phyloP scores from a whole-genome alignment of 139 green algal genomes.

The Raphidocelis subcapitata region DNA sequence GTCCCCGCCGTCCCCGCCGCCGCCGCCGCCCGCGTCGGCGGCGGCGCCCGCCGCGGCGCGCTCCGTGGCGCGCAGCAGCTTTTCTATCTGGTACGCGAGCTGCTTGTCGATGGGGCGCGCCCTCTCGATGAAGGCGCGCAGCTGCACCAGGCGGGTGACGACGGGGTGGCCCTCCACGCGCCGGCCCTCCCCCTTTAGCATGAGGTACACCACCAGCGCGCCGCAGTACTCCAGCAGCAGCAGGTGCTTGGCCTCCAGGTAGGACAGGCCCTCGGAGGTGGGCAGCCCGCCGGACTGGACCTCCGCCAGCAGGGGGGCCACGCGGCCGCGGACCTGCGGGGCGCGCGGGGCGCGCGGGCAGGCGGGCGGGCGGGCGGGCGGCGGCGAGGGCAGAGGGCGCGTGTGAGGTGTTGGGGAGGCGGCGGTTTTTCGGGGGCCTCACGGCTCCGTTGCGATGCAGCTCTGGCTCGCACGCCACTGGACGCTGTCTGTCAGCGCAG shows the following conservation, averaged over 20 bases:
- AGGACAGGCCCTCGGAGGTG: slow-evolving; percentile 84
- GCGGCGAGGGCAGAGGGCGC: neutral
- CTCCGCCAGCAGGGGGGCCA: slow-evolving; percentile 76
- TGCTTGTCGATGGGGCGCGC: slow-evolving; percentile 94
- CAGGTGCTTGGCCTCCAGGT: slow-evolving; percentile 97
- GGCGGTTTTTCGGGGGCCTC: no score
- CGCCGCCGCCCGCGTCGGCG: slow-evolving; percentile 13
- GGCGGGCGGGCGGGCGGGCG: neutral
- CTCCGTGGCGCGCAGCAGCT: slow-evolving; percentile 76
- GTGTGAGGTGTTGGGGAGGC: no score
- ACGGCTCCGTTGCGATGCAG: neutral
- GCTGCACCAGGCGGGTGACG: slow-evolving; percentile 78
- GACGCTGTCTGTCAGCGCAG: neutral
- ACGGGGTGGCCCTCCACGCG: slow-evolving; percentile 92
- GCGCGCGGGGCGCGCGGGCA: neutral
- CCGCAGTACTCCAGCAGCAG: slow-evolving; percentile 93
- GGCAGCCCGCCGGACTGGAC: slow-evolving; percentile 68
- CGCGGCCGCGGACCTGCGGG: slow-evolving; percentile 34
- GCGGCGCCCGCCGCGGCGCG: slow-evolving; percentile 7
- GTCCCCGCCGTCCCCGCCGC: neutral
- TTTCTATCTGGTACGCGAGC: slow-evolving; percentile 96
- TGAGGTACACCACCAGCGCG: slow-evolving; percentile 92
- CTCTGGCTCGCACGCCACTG: neutral
- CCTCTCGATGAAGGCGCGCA: slow-evolving; percentile 87
- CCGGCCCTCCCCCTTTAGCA: slow-evolving; percentile 94